Conservation (phyloP, 2,329 filamentous ascomycete species). For the Aspergillus spinulosporus region DNA sequence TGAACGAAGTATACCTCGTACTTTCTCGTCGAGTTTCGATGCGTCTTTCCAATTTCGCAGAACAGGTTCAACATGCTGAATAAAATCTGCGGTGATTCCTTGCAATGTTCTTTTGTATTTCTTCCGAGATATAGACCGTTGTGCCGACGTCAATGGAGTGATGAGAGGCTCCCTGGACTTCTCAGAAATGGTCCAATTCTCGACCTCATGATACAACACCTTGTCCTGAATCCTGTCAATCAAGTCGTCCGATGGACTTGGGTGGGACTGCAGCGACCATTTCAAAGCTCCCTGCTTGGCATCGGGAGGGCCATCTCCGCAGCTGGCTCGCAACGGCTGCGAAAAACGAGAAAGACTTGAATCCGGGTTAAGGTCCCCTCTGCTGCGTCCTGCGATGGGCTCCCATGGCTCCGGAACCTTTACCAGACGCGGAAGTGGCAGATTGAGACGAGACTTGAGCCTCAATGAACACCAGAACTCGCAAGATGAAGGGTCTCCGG, state of each 20-base stretch:
- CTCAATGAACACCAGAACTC: constrained; percentile 19
- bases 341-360: neutral
- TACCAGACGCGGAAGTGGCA: constrained; percentile 5
- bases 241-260: constrained; percentile 35
- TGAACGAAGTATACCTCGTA: constrained; percentile 36
- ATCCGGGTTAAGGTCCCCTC: neutral
- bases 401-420: neutral
- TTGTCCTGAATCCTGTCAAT: constrained; percentile 30
- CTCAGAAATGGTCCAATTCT: constrained; percentile 9
- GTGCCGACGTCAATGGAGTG: constrained; percentile 13
- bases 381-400: neutral
- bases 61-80: constrained; percentile 36
- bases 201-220: neutral
- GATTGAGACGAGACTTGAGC: constrained; percentile 19
- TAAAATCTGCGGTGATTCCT: constrained; percentile 42
- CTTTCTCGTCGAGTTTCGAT: constrained; percentile 26
- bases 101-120: constrained; percentile 31
- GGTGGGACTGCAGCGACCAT: neutral
- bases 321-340: neutral
- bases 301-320: neutral
- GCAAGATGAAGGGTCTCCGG: constrained; percentile 12
- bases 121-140: constrained; percentile 14
- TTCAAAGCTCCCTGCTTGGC: neutral
- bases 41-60: constrained; percentile 16
- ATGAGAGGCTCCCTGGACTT: constrained; percentile 10